Conservation (phyloP, 2,329 filamentous ascomycete genomes). For the Xylaria sp. region DNA sequence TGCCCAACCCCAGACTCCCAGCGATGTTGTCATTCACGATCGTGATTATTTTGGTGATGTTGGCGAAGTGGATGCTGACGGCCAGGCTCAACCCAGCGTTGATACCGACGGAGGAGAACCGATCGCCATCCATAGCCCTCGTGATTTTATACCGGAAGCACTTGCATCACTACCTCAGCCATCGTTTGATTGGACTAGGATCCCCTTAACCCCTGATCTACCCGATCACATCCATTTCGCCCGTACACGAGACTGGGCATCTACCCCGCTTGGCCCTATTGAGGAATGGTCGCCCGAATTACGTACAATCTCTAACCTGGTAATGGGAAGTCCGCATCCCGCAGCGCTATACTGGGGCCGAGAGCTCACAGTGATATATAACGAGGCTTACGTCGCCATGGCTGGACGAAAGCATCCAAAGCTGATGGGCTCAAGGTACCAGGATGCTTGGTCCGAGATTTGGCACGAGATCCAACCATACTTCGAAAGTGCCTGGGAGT, state of each 20-base stretch:
- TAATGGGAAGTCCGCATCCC: constrained; percentile 82
- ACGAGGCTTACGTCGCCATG: constrained; percentile 75
- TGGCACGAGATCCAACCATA: constrained; percentile 77
- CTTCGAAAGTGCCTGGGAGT: constrained; percentile 73
- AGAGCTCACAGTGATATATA: constrained; percentile 76
- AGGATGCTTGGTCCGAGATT: constrained; percentile 77
- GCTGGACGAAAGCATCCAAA: constrained; percentile 81
- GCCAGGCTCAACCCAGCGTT: constrained; percentile 35
- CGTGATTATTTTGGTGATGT: constrained; percentile 49
- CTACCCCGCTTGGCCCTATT: constrained; percentile 79
- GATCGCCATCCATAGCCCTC: constrained; percentile 37
- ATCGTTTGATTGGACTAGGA: constrained; percentile 84
- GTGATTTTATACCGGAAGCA: constrained; percentile 42
- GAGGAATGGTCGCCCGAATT: constrained; percentile 78
- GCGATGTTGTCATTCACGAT: constrained; percentile 47
- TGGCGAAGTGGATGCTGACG: constrained; percentile 39
- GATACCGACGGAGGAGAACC: constrained; percentile 43
- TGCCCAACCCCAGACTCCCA: constrained; percentile 50
- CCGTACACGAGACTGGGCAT: constrained; percentile 76
- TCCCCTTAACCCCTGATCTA: constrained; percentile 71
- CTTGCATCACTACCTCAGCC: constrained; percentile 52
- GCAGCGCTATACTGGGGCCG: constrained; percentile 83
- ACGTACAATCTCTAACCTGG: constrained; percentile 80
- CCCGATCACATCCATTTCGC: constrained; percentile 79
- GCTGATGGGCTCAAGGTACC: constrained; percentile 79